phyloP scores from a whole-genome alignment of 208 protist species.

The Herpetomonas samuelpessoai region DNA sequence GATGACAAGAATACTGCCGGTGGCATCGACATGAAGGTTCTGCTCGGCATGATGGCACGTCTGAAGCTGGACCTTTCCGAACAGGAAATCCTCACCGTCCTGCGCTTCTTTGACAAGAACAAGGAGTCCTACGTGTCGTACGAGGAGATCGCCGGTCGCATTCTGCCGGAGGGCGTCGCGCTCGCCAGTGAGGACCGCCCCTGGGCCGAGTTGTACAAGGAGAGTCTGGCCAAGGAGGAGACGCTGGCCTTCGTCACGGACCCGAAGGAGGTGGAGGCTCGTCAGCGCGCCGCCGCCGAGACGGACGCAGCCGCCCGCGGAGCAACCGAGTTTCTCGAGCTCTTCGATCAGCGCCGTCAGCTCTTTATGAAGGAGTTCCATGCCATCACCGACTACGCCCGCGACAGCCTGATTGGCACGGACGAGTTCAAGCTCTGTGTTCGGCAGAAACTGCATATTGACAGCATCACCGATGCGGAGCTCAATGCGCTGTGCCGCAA shows the following conservation, averaged over 20 bases:
- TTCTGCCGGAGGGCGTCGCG: conserved; percentile 67
- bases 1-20: conserved; percentile 45
- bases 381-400: conserved; percentile 83
- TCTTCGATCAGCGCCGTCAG: conserved; percentile 83
- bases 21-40: conserved; percentile 75
- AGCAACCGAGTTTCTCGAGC: conserved; percentile 64
- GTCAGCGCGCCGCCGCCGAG: conserved; percentile 26
- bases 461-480: conserved; percentile 59
- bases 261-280: conserved; percentile 52
- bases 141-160: conserved; percentile 79
- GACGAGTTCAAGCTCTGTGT: conserved; percentile 87
- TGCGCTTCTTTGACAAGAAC: conserved; percentile 91
- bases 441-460: conserved; percentile 62
- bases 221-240: conserved; percentile 51
- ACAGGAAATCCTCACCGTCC: conserved; percentile 90
- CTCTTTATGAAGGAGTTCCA: conserved; percentile 89
- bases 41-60: conserved; percentile 65
- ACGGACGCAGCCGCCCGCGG: conserved; percentile 42
- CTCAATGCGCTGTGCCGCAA: conserved; percentile 70
- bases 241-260: conserved; percentile 58
- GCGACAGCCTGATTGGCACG: conserved; percentile 79
- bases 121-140: conserved; percentile 90
- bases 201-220: conserved; percentile 75
- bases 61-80: conserved; percentile 82
- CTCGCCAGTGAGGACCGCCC: conserved; percentile 62